Evolutionary conservation across 1,284 basidiomycete species (phyloP).

Genomic region (Rhodotorula sp.): DNA sequence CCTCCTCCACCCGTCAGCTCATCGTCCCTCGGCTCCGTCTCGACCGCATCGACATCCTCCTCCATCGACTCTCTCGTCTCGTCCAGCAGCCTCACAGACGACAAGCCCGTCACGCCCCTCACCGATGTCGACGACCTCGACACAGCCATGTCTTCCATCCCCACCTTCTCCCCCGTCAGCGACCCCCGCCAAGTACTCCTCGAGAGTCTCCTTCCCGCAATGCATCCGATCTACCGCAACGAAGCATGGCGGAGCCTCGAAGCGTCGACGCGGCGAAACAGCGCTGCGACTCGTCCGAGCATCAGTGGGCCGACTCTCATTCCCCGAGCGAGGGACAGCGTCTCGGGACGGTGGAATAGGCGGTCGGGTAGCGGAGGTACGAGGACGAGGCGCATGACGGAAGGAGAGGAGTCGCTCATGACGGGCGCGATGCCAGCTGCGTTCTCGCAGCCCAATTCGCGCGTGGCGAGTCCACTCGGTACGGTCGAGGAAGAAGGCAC

Average conservation of each 20-base stretch:
- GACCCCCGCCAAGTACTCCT: too few species aligned
- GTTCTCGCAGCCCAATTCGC: neutral
- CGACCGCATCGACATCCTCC: neutral
- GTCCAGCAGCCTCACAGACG: neutral
- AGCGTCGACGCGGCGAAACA: conserved; percentile 4
- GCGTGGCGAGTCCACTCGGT: neutral
- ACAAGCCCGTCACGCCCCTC: neutral
- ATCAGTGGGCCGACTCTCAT: neutral
- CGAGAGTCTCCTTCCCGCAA: neutral
- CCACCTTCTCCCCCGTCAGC: neutral
- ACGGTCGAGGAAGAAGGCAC: conserved; percentile 21
- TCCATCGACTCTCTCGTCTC: neutral
- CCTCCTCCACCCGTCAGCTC: neutral
- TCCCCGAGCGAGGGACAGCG: neutral
- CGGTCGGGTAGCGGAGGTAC: neutral
- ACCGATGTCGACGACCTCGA: neutral
- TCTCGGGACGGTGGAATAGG: neutral
- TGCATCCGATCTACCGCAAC: conserved; percentile 16
- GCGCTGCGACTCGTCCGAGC: neutral
- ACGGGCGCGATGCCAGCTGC: neutral
- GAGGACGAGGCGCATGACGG: too few species aligned
- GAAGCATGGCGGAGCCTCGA: conserved; percentile 17
- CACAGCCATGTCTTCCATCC: neutral
- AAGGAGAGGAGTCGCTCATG: conserved; percentile 3
- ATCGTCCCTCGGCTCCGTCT: neutral